Conservation (phyloP, 2,329 filamentous ascomycete species). For the Pseudogymnoascus sp. region DNA sequence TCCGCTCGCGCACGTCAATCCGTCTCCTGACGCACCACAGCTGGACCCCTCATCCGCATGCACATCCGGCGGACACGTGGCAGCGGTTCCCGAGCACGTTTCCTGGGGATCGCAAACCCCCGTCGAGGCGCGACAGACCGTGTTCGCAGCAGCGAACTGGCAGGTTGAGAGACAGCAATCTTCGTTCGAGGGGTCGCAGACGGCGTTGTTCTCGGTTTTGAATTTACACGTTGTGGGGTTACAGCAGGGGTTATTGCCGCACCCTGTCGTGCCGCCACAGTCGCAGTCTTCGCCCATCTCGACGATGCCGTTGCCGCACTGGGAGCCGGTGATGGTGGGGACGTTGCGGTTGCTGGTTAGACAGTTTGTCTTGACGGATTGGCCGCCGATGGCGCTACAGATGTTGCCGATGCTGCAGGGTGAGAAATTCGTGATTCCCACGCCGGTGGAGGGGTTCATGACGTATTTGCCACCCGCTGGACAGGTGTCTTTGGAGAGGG, state of each 20-base stretch:
- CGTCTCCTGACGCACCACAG: slow-evolving; percentile 51
- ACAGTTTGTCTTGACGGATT: slow-evolving; percentile 67
- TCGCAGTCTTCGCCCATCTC: slow-evolving; percentile 93
- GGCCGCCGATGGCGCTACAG: slow-evolving; percentile 72
- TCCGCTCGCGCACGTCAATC: slow-evolving; percentile 75
- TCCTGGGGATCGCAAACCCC: slow-evolving; percentile 81
- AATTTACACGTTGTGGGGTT: slow-evolving; percentile 82
- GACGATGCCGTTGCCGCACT: slow-evolving; percentile 96
- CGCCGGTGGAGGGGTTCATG: slow-evolving; percentile 87
- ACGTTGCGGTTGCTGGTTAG: slow-evolving; percentile 81
- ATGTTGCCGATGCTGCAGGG: slow-evolving; percentile 88
- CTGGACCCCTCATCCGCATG: slow-evolving; percentile 59
- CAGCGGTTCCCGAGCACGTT: slow-evolving; percentile 63
- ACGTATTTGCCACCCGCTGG: slow-evolving; percentile 73
- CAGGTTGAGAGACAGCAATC: slow-evolving; percentile 66
- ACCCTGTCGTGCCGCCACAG: slow-evolving; percentile 70
- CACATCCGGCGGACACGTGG: slow-evolving; percentile 65
- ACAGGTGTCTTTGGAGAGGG: slow-evolving; percentile 57
- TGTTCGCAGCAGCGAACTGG: slow-evolving; percentile 55
- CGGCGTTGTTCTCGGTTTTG: slow-evolving; percentile 47
- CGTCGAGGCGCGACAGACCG: slow-evolving; percentile 71
- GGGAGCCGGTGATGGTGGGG: slow-evolving; percentile 67
- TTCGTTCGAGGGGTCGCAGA: slow-evolving; percentile 75
- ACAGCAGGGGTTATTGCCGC: slow-evolving; percentile 72
- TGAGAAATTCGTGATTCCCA: slow-evolving; percentile 70